Evolutionary conservation across 78 protist genomes (phyloP).

Genomic region (Dictyostelium citrinum): DNA sequence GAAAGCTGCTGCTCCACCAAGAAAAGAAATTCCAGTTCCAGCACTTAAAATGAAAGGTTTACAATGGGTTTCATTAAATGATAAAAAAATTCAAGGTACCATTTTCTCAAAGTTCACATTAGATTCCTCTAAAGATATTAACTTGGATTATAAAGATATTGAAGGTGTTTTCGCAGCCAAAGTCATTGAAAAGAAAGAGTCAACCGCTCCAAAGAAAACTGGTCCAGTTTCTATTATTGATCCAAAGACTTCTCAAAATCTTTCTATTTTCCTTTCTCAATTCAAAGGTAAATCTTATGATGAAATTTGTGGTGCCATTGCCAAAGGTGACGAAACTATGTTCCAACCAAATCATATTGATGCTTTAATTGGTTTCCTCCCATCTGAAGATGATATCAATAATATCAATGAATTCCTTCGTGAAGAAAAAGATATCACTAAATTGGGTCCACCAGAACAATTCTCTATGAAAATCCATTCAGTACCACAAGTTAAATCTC

Average conservation of each 20-base stretch:
- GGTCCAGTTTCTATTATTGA: conserved; percentile 71
- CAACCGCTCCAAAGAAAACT: conserved; percentile 48
- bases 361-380: conserved; percentile 63
- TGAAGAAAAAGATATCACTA: conserved; percentile 32
- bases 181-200: conserved; percentile 79
- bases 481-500: conserved; percentile 59
- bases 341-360: conserved; percentile 76
- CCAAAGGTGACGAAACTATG: conserved; percentile 33
- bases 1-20: conserved; percentile 77
- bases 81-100: conserved; percentile 71
- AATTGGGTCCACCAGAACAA: conserved; percentile 67
- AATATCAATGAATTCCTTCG: conserved; percentile 67
- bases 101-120: conserved; percentile 50
- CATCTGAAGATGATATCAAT: conserved; percentile 73
- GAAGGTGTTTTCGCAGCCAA: conserved; percentile 76
- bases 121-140: conserved; percentile 64
- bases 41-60: conserved; percentile 79
- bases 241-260: conserved; percentile 62
- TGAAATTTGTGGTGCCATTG: conserved; percentile 55
- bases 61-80: conserved; percentile 75
- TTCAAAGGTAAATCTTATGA: conserved; percentile 70
- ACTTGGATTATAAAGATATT: conserved; percentile 65
- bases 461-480: conserved; percentile 60
- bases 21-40: conserved; percentile 71
- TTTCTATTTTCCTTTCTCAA: conserved; percentile 78